Evolutionary conservation across 441 rosid species (phyloP), one percentile per base, ranked within the genome.

Genomic region (Iberis amara): DNA sequence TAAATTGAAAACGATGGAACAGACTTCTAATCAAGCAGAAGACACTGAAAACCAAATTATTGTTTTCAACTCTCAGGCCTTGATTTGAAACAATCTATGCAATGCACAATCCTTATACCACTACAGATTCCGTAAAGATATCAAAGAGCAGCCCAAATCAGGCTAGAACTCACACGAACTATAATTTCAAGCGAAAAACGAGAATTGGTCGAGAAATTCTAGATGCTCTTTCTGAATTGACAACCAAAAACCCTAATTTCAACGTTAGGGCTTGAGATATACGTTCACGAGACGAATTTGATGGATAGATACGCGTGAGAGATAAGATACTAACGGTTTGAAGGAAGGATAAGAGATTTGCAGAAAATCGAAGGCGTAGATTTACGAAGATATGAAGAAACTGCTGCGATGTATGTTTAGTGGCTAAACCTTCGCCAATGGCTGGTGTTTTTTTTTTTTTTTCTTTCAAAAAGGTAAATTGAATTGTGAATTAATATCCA

Each of bases 391-490:
- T 40, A 44, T 45, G 55, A 33, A 13, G 18, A 62, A 62, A 62
- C 6, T 49, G 68, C 38, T 21, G 52, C 5, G 39, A 18, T 48
- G 24, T n/a, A 28, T 39, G 30, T 41, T 60, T 30, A 64, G 57
- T 64, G 68, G 68, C 58, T 64, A 64, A 64, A 64, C 52, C 68
- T 56, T 64, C 14, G 26, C 47, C 57, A 64, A 64, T 64, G 68
- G 68, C 44, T 64, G 21, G 7, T 42, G 27, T 49, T 48, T 42
- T 46, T 57, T 26, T 30, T 30, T 7, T 30, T 27, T 27, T 27
- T 3, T 3, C 30, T 27, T 27, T 27, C 6, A 30, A 55, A 11
- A 52, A 44, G 50, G 55, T 18, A 26, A 62, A 46, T 62, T 40
- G 24, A 62, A 54, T 47, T 47, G 31, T 5, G 11, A 41, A 46